These are phyloP conservation scores for Leccinum barrowsii DNA, from an alignment of 768 basidiomycete species.

Conservation along the genomic window DNA sequence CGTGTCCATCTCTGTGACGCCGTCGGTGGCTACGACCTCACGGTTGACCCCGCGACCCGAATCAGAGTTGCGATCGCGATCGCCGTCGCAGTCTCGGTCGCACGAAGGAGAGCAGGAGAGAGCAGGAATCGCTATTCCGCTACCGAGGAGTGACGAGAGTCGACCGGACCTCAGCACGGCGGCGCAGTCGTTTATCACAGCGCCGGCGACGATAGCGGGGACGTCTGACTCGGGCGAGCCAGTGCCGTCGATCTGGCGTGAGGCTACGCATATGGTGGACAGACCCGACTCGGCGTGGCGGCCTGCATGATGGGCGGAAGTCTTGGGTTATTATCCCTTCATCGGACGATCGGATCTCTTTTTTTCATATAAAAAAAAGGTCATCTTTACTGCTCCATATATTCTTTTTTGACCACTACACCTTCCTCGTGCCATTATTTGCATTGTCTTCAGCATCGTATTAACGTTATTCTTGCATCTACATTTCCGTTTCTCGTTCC, in stretches of 20 bases:
- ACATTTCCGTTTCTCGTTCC: neutral
- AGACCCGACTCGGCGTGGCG: slow-evolving; percentile 37
- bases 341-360: slow-evolving; percentile 12
- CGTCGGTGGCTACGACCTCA: slow-evolving; percentile 26
- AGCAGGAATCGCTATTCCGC: slow-evolving; percentile 25
- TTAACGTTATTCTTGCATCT: slow-evolving; percentile 15
- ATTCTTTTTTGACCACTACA: neutral
- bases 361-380: neutral
- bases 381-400: neutral
- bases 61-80: neutral
- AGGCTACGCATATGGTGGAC: slow-evolving; percentile 41
- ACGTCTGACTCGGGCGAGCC: slow-evolving; percentile 50
- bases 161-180: slow-evolving; percentile 68
- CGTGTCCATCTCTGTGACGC: slow-evolving; percentile 19
- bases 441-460: slow-evolving; percentile 18
- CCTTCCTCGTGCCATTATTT: neutral
- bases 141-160: slow-evolving; percentile 32
- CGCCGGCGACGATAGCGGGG: slow-evolving; percentile 55
- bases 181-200: slow-evolving; percentile 64
- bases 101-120: slow-evolving; percentile 18
- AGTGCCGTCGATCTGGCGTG: slow-evolving; percentile 49
- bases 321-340: slow-evolving; percentile 11
- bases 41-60: slow-evolving; percentile 18
- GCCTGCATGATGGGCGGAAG: slow-evolving; percentile 31
- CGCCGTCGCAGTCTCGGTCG: slow-evolving; percentile 1